Base-by-base conservation (phyloP, 164 flowering plant species). In the Santalum album region DNA sequence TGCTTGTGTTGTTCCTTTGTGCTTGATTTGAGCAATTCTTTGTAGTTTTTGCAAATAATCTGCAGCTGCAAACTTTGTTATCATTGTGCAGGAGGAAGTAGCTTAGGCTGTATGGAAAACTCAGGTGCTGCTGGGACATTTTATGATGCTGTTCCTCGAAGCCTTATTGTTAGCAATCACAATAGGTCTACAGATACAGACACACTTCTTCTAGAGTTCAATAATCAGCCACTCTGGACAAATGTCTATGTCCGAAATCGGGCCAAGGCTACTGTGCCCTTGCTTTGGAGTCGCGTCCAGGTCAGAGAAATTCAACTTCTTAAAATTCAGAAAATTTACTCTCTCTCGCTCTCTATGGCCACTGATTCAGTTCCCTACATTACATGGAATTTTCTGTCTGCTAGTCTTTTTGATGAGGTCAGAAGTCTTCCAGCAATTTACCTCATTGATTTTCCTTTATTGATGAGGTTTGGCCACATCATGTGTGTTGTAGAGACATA, bases 281-380 rank as follows among this genome's bases (percentile, higher is more conserved):
- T 94, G 75, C 83, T 87, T 25, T 94, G 99, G 99, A 94, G 97
- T 70, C 97, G 99, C 66, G 90, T 90, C n/a, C 99, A 94, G 99
- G 99, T 94, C 29, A 56, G n/a, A 38, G 32, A 54, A 70, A 54
- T 20, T 20, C 21, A 17, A 12, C 6, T 45, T 12, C 25, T 22
- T 20, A 45, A 2, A 29, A 9, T 20, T 42, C 12, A 42, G 7
- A 17, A 42, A 3, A 19, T 51, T 38, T 38, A 32, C 40, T 14
- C 40, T 14, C 40, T 36, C 40, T 36, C 40, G 4, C 34, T 29
- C 34, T 9, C 34, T 29, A 29, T 9, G 9, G n/a, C n/a, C n/a
- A n/a, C n/a, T n/a, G n/a, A n/a, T n/a, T n/a, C n/a, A n/a, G n/a
- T n/a, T n/a, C n/a, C n/a, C n/a, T n/a, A n/a, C n/a, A n/a, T n/a